These are phyloP conservation scores for Suhomyces bolitotheri DNA, from an alignment of 1,139 yeast species.

Conservation along the genomic window DNA sequence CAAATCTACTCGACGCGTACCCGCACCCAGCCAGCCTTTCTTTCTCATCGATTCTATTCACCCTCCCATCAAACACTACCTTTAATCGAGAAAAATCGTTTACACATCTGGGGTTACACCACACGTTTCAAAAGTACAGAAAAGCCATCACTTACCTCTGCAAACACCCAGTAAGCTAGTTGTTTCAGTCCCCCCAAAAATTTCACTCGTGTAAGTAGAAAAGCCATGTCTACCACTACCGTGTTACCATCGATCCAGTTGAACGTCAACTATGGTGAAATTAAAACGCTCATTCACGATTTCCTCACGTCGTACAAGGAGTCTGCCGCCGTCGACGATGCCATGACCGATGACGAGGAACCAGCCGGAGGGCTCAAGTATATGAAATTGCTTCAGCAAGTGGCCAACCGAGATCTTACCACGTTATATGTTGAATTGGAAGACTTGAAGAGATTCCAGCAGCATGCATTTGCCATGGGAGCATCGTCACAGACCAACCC, in stretches of 20 bases:
- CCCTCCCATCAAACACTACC: neutral
- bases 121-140: too few relatives aligned
- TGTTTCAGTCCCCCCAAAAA: too few relatives aligned
- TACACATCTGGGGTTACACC: too few relatives aligned
- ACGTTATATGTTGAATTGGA: constrained; percentile 77
- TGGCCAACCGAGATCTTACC: constrained; percentile 79
- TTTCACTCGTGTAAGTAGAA: constrained; percentile 1
- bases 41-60: neutral
- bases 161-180: neutral
- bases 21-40: constrained; percentile 3
- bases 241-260: constrained; percentile 58
- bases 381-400: constrained; percentile 67
- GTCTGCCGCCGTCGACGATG: constrained; percentile 21
- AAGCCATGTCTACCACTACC: constrained; percentile 28
- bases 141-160: too few relatives aligned
- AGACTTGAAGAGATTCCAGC: constrained; percentile 72
- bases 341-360: constrained; percentile 23
- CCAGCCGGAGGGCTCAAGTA: constrained; percentile 64
- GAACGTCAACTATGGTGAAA: constrained; percentile 61
- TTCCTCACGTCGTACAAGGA: constrained; percentile 63
- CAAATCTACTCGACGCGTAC: neutral
- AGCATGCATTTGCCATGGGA: constrained; percentile 32
- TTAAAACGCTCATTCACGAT: constrained; percentile 53
- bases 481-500: constrained; percentile 22
- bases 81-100: too few relatives aligned